phyloP scores from a whole-genome alignment of 495 filamentous ascomycete species.

The Penicillium angulare region DNA sequence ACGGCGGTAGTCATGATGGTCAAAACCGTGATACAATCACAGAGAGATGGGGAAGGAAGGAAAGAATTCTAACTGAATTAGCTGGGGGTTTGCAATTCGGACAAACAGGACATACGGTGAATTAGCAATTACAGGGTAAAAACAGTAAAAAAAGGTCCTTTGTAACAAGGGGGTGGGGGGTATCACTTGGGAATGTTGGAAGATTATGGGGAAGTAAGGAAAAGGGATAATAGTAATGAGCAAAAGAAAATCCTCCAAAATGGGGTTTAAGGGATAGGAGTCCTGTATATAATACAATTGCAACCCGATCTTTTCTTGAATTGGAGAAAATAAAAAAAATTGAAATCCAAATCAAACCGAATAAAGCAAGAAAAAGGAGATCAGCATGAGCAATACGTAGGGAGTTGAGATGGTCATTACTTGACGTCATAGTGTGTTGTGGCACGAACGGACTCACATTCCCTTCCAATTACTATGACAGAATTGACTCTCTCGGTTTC shows the following conservation, averaged over 20 bases:
- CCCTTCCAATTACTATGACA: not conserved
- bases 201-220: conserved; percentile 12
- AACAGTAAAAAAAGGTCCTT: conserved; percentile 16
- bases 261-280: conserved; percentile 9
- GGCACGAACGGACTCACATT: not conserved
- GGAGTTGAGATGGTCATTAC: not conserved
- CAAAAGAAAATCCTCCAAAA: not conserved
- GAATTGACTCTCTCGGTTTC: too few species aligned
- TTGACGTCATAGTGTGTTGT: conserved; percentile 2
- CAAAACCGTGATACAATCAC: conserved; percentile 5
- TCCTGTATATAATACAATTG: conserved; percentile 4
- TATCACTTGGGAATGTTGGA: conserved; percentile 40
- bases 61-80: conserved; percentile 17
- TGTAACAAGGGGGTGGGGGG: conserved; percentile 26
- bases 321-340: not conserved
- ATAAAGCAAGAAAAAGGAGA: not conserved
- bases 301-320: not conserved
- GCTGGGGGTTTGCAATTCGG: conserved; percentile 11
- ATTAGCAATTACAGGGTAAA: conserved; percentile 21
- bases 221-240: conserved; percentile 6
- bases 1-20: conserved; percentile 51
- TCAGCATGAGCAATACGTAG: not conserved
- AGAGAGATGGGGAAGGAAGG: not conserved
- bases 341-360: not conserved
- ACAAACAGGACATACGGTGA: conserved; percentile 14